A percentile compares a stretch with the other conserved stretches of the same genome.
Evolutionary conservation across 306 rosid species (phyloP).

Genomic region (Rosa lucieae): DNA sequence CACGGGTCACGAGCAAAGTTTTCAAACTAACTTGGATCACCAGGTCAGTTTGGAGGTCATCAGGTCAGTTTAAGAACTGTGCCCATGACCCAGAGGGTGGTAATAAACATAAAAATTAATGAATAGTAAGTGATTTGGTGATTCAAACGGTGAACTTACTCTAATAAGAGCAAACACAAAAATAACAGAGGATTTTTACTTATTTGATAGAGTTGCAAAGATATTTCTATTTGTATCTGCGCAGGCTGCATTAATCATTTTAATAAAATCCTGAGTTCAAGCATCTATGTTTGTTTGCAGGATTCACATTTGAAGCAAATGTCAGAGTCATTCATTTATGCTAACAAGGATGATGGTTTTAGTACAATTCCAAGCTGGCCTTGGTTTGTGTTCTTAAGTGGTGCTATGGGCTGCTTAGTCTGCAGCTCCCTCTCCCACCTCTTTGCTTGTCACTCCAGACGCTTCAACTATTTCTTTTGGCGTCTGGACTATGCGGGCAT

Average conservation of each 20-base stretch:
- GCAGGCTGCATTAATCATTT: not conserved
- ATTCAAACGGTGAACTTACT: too few species aligned
- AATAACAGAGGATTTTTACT: not conserved
- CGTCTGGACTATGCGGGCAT: slow-evolving; percentile 92
- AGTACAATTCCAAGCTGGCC: slow-evolving; percentile 70
- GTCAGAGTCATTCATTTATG: slow-evolving; percentile 27
- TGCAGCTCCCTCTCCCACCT: slow-evolving; percentile 87
- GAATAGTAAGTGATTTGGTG: too few species aligned
- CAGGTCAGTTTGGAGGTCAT: too few species aligned
- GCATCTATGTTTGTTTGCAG: slow-evolving; percentile 29
- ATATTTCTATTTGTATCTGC: too few species aligned
- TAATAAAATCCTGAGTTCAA: not conserved
- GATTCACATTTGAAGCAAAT: slow-evolving; percentile 40
- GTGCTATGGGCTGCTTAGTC: slow-evolving; percentile 83
- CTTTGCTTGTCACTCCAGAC: slow-evolving; percentile 78
- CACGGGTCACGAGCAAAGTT: too few species aligned
- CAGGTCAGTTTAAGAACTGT: too few species aligned
- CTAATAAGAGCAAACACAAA: too few species aligned
- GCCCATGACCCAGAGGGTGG: too few species aligned
- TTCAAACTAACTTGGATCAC: too few species aligned
- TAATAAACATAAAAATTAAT: too few species aligned
- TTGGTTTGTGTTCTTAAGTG: slow-evolving; percentile 76
- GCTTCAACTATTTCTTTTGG: slow-evolving; percentile 77
- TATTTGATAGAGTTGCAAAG: not conserved
- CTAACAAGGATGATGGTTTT: slow-evolving; percentile 24